These are phyloP conservation scores for Aspergillus novoparasiticus DNA, from an alignment of 2,329 filamentous ascomycete species.

Conservation along the genomic window DNA sequence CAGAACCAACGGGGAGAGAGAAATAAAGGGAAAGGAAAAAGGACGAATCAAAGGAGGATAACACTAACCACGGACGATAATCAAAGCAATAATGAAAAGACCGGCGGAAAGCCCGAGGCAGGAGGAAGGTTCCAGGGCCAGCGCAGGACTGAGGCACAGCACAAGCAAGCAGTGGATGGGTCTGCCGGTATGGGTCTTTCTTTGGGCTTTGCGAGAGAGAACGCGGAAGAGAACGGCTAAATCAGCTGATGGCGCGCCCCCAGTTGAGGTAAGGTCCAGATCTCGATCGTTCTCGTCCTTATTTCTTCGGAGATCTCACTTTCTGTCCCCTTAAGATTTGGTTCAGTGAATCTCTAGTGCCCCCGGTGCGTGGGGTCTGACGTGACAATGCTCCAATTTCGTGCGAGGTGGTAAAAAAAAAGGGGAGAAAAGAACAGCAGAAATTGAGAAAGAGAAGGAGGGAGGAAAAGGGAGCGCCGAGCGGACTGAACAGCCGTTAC, in stretches of 20 bases:
- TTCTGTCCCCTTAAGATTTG: background rate
- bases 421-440: slow-evolving; percentile 7
- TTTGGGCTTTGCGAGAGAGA: slow-evolving; percentile 11
- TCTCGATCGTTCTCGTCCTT: slow-evolving; percentile 3
- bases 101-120: slow-evolving; percentile 3
- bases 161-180: slow-evolving; percentile 19
- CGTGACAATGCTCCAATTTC: background rate
- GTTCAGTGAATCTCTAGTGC: background rate
- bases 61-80: slow-evolving; percentile 22
- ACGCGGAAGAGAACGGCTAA: slow-evolving; percentile 23
- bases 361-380: slow-evolving; percentile 6
- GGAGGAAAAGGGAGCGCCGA: slow-evolving; percentile 20
- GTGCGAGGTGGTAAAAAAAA: slow-evolving; percentile 1
- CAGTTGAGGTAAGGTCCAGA: background rate
- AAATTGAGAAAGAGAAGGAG: slow-evolving; percentile 14
- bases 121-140: slow-evolving; percentile 18
- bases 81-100: slow-evolving; percentile 7
- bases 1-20: background rate
- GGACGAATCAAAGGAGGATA: slow-evolving; percentile 12
- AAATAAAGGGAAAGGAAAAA: background rate
- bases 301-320: background rate
- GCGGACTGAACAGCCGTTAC: slow-evolving; percentile 23
- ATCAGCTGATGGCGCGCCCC: slow-evolving; percentile 24
- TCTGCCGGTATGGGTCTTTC: slow-evolving; percentile 26
- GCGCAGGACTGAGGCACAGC: slow-evolving; percentile 14